Percentiles rank a stretch among this genome's conserved stretches.
phyloP scores from a whole-genome alignment of 1,284 basidiomycete species.

The Trichosporon ovoides region DNA sequence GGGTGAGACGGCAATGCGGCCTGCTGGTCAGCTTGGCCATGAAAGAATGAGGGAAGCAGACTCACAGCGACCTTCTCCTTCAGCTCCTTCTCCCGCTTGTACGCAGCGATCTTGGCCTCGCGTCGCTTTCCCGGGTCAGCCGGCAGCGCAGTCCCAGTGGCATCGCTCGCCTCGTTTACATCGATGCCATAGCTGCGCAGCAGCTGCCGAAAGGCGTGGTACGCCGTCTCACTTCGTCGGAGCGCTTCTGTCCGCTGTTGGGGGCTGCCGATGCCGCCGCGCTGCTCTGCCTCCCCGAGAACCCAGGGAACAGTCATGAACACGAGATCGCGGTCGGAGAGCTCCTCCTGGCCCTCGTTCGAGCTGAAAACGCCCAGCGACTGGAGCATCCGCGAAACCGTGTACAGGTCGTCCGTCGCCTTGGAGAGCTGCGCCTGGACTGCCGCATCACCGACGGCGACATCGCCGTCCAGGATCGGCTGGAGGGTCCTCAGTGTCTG shows the following conservation, averaged over 20 bases:
- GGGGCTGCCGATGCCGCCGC: constrained; percentile 58
- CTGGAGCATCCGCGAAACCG: constrained; percentile 44
- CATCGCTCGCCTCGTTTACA: constrained; percentile 15
- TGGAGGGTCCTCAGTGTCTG: constrained; percentile 34
- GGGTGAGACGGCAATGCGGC: constrained; percentile 54
- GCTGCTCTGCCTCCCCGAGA: constrained; percentile 64
- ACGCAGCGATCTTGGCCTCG: constrained; percentile 83
- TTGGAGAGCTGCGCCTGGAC: constrained; percentile 29
- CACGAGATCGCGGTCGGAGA: constrained; percentile 70
- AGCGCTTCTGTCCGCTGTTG: constrained; percentile 60
- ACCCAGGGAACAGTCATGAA: constrained; percentile 75
- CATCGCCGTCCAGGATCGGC: constrained; percentile 41
- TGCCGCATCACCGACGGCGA: constrained; percentile 26
- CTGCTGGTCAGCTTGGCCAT: constrained; percentile 43
- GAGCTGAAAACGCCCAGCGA: constrained; percentile 70
- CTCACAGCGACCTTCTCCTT: constrained; percentile 63
- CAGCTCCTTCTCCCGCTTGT: constrained; percentile 74
- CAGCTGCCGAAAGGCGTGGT: constrained; percentile 56
- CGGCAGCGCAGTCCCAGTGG: constrained; percentile 52
- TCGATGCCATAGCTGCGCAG: constrained; percentile 64
- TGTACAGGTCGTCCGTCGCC: constrained; percentile 39
- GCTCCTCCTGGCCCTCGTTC: constrained; percentile 79
- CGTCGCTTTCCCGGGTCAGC: constrained; percentile 64
- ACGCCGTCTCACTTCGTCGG: constrained; percentile 58
- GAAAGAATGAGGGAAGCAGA: neutral